These are phyloP conservation scores for Daedaleopsis sinensis DNA, from an alignment of 768 basidiomycete species.

Conservation along the genomic window DNA sequence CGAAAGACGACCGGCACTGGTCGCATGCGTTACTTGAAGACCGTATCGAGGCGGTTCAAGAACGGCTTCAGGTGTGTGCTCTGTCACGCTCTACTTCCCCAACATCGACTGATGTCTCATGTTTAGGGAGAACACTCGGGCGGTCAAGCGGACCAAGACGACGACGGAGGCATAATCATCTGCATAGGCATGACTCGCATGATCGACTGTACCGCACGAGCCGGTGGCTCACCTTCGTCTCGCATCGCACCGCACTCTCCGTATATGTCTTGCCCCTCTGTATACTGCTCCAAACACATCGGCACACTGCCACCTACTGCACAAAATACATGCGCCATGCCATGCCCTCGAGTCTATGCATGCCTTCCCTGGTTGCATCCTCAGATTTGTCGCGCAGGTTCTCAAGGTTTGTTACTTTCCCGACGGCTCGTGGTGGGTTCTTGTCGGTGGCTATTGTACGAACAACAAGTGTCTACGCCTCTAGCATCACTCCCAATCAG, in stretches of 20 bases:
- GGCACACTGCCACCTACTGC: constrained; percentile 24
- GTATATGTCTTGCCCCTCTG: constrained; percentile 28
- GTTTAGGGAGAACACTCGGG: constrained; percentile 83
- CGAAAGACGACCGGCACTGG: constrained; percentile 99
- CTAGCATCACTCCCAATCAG: constrained; percentile 16
- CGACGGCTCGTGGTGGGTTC: too few species aligned
- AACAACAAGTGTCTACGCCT: background rate
- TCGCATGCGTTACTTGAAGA: constrained; percentile 91
- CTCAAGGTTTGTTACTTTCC: too few species aligned
- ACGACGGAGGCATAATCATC: constrained; percentile 49
- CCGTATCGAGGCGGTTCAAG: constrained; percentile 95
- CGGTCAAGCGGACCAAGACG: constrained; percentile 80
- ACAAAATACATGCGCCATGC: constrained; percentile 36
- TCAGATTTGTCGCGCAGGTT: too few species aligned
- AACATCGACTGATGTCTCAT: background rate
- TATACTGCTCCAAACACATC: constrained; percentile 22
- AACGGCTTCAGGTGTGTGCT: constrained; percentile 86
- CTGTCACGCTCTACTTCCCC: background rate
- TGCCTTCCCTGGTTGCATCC: constrained; percentile 5
- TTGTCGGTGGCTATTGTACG: too few species aligned
- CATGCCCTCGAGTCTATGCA: constrained; percentile 26
- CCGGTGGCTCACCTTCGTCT: constrained; percentile 23
- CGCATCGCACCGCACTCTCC: constrained; percentile 18
- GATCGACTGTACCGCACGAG: constrained; percentile 13
- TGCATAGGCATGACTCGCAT: constrained; percentile 4